phyloP scores from a whole-genome alignment of 2,329 filamentous ascomycete genomes.

The Fusarium drepaniforme region DNA sequence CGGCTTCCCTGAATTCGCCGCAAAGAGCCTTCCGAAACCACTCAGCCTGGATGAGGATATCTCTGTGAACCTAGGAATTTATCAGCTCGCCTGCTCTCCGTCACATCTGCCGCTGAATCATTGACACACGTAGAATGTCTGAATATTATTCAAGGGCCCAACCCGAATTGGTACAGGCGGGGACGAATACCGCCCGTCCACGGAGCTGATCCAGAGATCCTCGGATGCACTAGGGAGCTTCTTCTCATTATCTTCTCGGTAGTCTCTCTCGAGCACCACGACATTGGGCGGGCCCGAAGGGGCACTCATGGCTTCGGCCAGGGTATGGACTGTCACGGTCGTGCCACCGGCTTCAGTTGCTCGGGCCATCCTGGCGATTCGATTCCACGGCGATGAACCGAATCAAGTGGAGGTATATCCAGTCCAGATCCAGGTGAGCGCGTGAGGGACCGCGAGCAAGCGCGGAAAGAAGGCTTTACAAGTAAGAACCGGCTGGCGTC shows the following conservation, averaged over 20 bases:
- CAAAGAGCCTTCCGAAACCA: slow-evolving; percentile 64
- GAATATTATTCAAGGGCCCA: slow-evolving; percentile 53
- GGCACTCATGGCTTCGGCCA: slow-evolving; percentile 35
- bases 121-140: slow-evolving; percentile 54
- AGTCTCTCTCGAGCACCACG: slow-evolving; percentile 39
- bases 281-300: slow-evolving; percentile 34
- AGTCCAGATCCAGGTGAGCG: slow-evolving; percentile 4
- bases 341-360: slow-evolving; percentile 30
- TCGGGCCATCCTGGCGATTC: slow-evolving; percentile 33
- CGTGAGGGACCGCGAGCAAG: slow-evolving; percentile 7
- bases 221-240: slow-evolving; percentile 49
- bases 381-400: slow-evolving; percentile 6
- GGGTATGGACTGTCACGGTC: slow-evolving; percentile 30
- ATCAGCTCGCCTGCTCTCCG: slow-evolving; percentile 10
- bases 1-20: slow-evolving; percentile 60
- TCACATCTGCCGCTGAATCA: neutral
- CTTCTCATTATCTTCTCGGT: slow-evolving; percentile 28
- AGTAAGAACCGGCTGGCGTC: slow-evolving; percentile 11
- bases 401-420: neutral
- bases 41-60: slow-evolving; percentile 58
- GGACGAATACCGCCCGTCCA: slow-evolving; percentile 61
- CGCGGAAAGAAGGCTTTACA: slow-evolving; percentile 25
- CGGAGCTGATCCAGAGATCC: slow-evolving; percentile 63
- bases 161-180: slow-evolving; percentile 59
- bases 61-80: slow-evolving; percentile 57